A percentile compares a stretch with the other conserved stretches of the same genome.
These are phyloP conservation scores for Dendrocalamus sinicus DNA, from an alignment of 176 grass and related monocot species.

Conservation along the genomic window DNA sequence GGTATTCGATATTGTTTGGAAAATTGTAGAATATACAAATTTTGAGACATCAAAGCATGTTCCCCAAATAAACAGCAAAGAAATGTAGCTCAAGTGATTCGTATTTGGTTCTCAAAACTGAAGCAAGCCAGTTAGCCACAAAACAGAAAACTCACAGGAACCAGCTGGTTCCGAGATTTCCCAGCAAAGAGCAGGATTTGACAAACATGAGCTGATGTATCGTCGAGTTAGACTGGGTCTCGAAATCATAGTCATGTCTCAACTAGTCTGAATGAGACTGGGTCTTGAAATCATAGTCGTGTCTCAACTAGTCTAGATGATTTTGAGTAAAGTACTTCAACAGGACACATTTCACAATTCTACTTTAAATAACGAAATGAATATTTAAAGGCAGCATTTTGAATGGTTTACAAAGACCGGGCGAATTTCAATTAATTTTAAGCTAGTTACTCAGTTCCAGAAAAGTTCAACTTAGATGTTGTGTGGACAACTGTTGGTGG, in stretches of 20 bases:
- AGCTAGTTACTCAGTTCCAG: not conserved
- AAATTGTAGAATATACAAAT: not conserved
- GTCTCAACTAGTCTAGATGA: not conserved
- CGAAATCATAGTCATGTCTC: no score
- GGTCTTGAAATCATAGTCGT: not conserved
- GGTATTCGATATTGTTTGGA: not conserved
- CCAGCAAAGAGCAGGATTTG: not conserved
- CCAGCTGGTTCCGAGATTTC: not conserved
- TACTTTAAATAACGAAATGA: not conserved
- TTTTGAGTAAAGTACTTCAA: not conserved
- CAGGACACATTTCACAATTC: not conserved
- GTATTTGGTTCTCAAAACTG: not conserved
- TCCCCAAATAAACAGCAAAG: not conserved
- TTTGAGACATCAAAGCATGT: not conserved
- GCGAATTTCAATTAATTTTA: not conserved
- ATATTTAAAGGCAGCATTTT: not conserved
- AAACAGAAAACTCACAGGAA: not conserved
- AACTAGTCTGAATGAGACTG: no score
- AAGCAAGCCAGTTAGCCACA: not conserved
- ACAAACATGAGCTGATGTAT: not conserved
- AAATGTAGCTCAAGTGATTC: not conserved
- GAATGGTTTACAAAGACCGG: not conserved
- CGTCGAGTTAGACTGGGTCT: not conserved
- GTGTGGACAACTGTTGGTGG: not conserved
- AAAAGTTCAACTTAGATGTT: not conserved